Evolutionary conservation across 2,329 filamentous ascomycete genomes (phyloP), one percentile per base, ranked within the genome.

Genomic region (Claviceps sorghi): DNA sequence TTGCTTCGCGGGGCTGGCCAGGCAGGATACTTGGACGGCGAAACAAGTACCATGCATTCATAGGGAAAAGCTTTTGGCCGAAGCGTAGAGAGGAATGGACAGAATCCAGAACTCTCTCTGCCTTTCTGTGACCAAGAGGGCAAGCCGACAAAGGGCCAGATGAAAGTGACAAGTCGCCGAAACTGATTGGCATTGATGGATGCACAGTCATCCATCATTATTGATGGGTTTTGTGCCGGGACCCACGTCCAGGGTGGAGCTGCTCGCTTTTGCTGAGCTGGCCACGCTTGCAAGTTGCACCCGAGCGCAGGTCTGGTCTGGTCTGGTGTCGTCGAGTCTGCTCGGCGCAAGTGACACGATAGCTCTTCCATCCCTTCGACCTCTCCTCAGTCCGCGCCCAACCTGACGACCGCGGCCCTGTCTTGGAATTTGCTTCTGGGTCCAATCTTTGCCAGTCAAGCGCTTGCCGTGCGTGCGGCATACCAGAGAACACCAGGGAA

Each of bases 381-480:
- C 42, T 55, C 46, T 17, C 43, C 55, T 40, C 21, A 19, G 22
- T 45, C 52, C 52, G 50, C 40, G 46, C 32, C 49, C 53, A 40
- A 48, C n/a, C n/a, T n/a, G n/a, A 55, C 52, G 53, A 45, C 38
- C 46, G 54, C 54, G 49, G 44, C 40, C 49, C 36, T 52, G 34
- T 52, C 54, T 44, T 47, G 30, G 22, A 36, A 47, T 22, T 47
- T 38, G 48, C 52, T 19, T 42, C 49, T 32, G 44, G 22, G n/a
- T 10, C 30, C 21, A 15, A 13, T n/a, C 30, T 22, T 30, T n/a
- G 34, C 6, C 30, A 34, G 19, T 48, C 11, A 21, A 34, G 17
- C 44, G 38, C 15, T 22, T 50, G 26, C 51, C 51, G 54, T 50
- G 48, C 49, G 48, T 54, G 54, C 52, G 46, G 29, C 45, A 44